Evolutionary conservation across 208 protist genomes (phyloP), one percentile per base, ranked within the genome.

Genomic region (Trypanosoma theileri): DNA sequence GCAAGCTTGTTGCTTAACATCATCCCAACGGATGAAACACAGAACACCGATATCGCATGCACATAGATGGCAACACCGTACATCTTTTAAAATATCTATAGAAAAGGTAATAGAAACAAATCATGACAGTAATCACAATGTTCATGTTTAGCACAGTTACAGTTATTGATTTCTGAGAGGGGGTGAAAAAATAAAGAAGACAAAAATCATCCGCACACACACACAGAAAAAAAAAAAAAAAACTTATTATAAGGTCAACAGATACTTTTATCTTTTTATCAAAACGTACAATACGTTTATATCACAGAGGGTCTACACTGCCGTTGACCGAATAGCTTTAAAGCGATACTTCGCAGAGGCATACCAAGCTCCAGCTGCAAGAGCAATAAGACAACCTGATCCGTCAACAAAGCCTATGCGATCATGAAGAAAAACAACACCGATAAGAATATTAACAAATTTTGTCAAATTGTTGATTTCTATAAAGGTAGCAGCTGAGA

Each of bases 391-490:
- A 50, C 76, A 81, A 19, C 72, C 72, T 17, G n/a, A 14, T 11
- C 59, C 63, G 35, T 68, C 67, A 8, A 75, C 19, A 28, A 55
- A 48, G 0, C 71, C 54, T 19, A 75, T 66, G 21, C 28, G 21
- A 58, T 81, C 76, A 22, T 70, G 45, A 42, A 79, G 11, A 46
- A 79, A 57, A 22, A 81, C 22, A 52, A 79, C 66, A 46, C 76
- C 76, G 12, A 81, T 65, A 26, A 79, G n/a, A 57, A 81, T 81
- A 63, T 79, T 79, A 12, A 74, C 26, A 55, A 81, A 69, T 51
- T 81, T 81, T 19, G 72, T 75, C 56, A 81, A 48, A 50, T 81
- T 81, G 53, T 81, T 81, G 19, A 81, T 58, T 8, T 71, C 76
- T 24, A 81, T 54, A 46, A 81, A 79, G 9, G 76, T 75, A 13